Percentiles rank a stretch among this genome's conserved stretches.
phyloP scores from a whole-genome alignment of 2,329 filamentous ascomycete species.

The Chaetomium globosum region DNA sequence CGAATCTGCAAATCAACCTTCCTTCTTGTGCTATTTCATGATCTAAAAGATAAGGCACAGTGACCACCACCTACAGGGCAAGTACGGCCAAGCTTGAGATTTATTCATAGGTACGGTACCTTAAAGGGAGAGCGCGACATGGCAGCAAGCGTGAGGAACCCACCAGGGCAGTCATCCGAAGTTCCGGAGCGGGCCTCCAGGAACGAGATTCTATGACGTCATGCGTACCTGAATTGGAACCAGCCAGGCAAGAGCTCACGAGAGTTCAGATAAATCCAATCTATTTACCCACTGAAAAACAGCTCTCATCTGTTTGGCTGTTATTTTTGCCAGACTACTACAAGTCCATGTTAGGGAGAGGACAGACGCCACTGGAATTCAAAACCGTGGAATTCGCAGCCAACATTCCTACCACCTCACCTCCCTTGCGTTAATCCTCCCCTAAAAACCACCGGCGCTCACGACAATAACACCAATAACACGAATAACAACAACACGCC shows the following conservation, averaged over 20 bases:
- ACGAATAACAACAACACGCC: too few relatives aligned
- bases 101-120: too few relatives aligned
- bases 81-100: too few relatives aligned
- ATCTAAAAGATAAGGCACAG: too few relatives aligned
- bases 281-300: too few relatives aligned
- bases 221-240: conserved; percentile 16
- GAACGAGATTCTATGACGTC: conserved; percentile 14
- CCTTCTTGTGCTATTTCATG: too few relatives aligned
- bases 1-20: too few relatives aligned
- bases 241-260: neutral
- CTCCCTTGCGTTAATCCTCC: neutral
- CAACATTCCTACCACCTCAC: neutral
- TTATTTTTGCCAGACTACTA: too few relatives aligned
- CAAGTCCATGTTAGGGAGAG: neutral
- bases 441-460: neutral
- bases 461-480: neutral
- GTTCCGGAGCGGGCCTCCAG: neutral
- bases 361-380: neutral
- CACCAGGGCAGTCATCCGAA: neutral
- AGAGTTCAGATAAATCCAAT: conserved; percentile 11
- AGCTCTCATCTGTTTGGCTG: too few relatives aligned
- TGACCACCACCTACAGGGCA: too few relatives aligned
- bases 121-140: too few relatives aligned
- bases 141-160: too few relatives aligned
- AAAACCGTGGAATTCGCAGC: neutral